These are phyloP conservation scores for Apiospora pterosperma DNA, from an alignment of 2,329 filamentous ascomycete species.

Conservation along the genomic window DNA sequence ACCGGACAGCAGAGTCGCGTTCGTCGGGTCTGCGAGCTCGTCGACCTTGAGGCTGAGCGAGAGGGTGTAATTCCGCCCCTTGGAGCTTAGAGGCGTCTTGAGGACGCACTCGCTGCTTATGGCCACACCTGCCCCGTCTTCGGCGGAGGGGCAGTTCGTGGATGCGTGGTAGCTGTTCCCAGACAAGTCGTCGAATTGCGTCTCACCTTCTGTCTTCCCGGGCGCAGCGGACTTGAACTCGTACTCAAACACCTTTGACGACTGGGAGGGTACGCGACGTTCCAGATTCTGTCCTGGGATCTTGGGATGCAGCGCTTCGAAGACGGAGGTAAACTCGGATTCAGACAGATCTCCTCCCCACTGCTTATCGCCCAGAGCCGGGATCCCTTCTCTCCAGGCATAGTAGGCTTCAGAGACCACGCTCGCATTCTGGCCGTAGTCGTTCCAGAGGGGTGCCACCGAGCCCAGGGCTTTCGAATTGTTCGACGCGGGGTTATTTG, in stretches of 20 bases:
- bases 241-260: constrained; percentile 33
- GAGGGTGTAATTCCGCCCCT: constrained; percentile 55
- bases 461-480: constrained; percentile 42
- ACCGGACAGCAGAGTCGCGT: constrained; percentile 39
- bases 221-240: constrained; percentile 16
- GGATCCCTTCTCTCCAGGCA: constrained; percentile 45
- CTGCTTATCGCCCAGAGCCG: constrained; percentile 48
- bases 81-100: constrained; percentile 45
- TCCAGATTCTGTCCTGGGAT: constrained; percentile 50
- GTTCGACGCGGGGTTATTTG: constrained; percentile 40
- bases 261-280: constrained; percentile 32
- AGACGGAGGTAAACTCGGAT: constrained; percentile 32
- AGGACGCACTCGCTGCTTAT: constrained; percentile 37
- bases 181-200: constrained; percentile 29
- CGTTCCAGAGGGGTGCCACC: constrained; percentile 51
- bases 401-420: constrained; percentile 51
- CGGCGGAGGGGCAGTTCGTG: constrained; percentile 31
- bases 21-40: constrained; percentile 26
- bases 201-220: background rate
- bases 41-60: constrained; percentile 36
- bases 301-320: constrained; percentile 34
- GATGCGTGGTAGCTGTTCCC: constrained; percentile 37
- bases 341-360: constrained; percentile 47
- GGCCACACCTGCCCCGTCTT: constrained; percentile 21
- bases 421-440: constrained; percentile 49